These are phyloP conservation scores for Clitopilus hobsonii DNA, from an alignment of 768 basidiomycete genomes.

Conservation along the genomic window DNA sequence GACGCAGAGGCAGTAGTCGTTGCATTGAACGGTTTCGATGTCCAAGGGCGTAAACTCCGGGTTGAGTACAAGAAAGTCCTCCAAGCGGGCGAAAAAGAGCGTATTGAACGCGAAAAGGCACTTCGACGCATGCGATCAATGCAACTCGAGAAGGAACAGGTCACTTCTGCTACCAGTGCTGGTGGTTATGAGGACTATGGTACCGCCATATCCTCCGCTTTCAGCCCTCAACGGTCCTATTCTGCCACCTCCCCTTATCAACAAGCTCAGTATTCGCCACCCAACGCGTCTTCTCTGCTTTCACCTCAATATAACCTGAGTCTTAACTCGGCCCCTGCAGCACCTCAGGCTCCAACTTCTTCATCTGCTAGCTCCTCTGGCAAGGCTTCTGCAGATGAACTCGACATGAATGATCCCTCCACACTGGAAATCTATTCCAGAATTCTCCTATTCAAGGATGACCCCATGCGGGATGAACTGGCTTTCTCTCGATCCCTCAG, in stretches of 20 bases:
- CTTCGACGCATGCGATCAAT: slow-evolving; percentile 97
- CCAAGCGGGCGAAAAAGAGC: slow-evolving; percentile 98
- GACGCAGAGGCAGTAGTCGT: slow-evolving; percentile 96
- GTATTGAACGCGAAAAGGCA: slow-evolving; percentile 98
- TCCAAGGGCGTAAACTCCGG: slow-evolving; percentile 93
- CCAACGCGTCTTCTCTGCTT: slow-evolving; percentile 43
- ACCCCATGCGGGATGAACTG: slow-evolving; percentile 94
- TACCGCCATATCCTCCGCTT: slow-evolving; percentile 51
- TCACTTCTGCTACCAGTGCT: slow-evolving; percentile 26
- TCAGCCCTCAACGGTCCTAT: slow-evolving; percentile 72
- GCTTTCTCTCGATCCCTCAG: slow-evolving; percentile 88
- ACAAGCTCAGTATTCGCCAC: slow-evolving; percentile 61
- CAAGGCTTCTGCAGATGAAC: slow-evolving; percentile 61
- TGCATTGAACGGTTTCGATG: slow-evolving; percentile 93
- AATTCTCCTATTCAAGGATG: slow-evolving; percentile 95
- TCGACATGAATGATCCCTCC: slow-evolving; percentile 94
- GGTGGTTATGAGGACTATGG: slow-evolving; percentile 75
- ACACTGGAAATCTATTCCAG: slow-evolving; percentile 97
- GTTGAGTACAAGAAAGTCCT: slow-evolving; percentile 99
- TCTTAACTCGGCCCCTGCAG: slow-evolving; percentile 46
- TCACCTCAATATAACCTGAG: slow-evolving; percentile 38
- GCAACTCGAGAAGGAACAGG: slow-evolving; percentile 82
- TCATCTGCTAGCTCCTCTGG: slow-evolving; percentile 62
- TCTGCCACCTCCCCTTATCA: slow-evolving; percentile 58
- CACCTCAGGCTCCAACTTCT: slow-evolving; percentile 50